Percentiles rank a stretch among this genome's conserved stretches.
These are phyloP conservation scores for Aspergillus sp. DNA, from an alignment of 2,329 filamentous ascomycete genomes.

Conservation along the genomic window DNA sequence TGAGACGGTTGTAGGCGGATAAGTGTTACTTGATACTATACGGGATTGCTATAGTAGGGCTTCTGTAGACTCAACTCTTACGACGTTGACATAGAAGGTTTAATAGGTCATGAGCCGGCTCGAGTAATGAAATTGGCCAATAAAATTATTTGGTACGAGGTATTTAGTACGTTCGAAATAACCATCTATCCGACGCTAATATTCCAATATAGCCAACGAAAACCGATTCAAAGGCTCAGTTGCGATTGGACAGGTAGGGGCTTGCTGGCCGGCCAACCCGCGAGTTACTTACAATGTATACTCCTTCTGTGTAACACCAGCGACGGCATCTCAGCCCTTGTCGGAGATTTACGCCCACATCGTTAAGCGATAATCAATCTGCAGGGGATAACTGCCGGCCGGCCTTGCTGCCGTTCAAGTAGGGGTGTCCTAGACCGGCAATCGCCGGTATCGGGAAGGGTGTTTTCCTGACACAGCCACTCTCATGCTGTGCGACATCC, in stretches of 20 bases:
- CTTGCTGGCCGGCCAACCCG: background rate
- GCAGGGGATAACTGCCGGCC: background rate
- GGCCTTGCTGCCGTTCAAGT: background rate
- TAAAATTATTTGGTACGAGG: too few relatives aligned
- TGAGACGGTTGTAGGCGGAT: too few relatives aligned
- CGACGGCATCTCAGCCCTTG: background rate
- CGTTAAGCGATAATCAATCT: background rate
- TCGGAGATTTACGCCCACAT: background rate
- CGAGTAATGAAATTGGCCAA: too few relatives aligned
- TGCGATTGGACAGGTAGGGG: background rate
- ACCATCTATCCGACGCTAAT: too few relatives aligned
- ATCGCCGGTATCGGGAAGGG: background rate
- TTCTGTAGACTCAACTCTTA: too few relatives aligned
- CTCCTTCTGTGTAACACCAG: background rate
- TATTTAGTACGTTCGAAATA: too few relatives aligned
- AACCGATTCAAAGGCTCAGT: too few relatives aligned
- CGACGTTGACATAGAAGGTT: too few relatives aligned
- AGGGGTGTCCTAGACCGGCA: background rate
- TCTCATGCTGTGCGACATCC: background rate
- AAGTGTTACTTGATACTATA: too few relatives aligned
- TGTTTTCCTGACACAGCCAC: constrained; percentile 1
- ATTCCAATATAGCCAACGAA: too few relatives aligned
- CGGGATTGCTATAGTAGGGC: too few relatives aligned
- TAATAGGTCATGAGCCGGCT: too few relatives aligned
- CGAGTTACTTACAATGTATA: background rate